Conservation (phyloP, 768 basidiomycete genomes). For the Podaxis sp. region DNA sequence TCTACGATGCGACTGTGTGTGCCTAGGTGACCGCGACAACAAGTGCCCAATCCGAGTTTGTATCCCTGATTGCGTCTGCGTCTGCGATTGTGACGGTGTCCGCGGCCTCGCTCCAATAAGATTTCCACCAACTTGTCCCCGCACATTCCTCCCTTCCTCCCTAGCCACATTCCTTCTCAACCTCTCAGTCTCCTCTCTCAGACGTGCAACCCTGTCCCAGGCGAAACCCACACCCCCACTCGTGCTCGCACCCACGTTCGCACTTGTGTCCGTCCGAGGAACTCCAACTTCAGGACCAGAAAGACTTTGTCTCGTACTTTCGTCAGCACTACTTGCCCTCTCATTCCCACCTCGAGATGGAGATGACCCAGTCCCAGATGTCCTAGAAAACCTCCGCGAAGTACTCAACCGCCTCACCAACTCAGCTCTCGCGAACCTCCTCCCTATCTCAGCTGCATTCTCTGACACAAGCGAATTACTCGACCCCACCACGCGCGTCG, state of each 20-base stretch:
- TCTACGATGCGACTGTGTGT: background rate
- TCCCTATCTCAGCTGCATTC: constrained; percentile 4
- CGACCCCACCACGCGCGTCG: background rate
- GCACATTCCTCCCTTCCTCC: background rate
- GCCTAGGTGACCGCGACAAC: background rate
- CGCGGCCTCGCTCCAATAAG: background rate
- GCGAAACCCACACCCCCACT: background rate
- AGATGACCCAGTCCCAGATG: background rate
- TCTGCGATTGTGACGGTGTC: background rate
- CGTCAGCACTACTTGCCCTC: background rate
- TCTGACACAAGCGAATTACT: constrained; percentile 9
- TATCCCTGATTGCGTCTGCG: background rate
- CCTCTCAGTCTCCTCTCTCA: background rate
- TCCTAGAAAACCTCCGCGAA: background rate
- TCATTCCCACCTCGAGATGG: background rate
- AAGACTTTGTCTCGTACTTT: background rate
- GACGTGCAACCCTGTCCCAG: background rate
- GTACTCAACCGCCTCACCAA: background rate
- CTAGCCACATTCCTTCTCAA: background rate
- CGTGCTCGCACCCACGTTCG: background rate
- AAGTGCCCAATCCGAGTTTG: background rate
- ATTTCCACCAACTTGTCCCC: background rate
- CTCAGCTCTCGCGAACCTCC: constrained; percentile 6
- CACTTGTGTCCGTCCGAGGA: background rate
- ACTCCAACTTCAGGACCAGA: background rate